A percentile compares a stretch with the other conserved stretches of the same genome.
phyloP scores from a whole-genome alignment of 345 rosid genomes.

The Acer saccharum region DNA sequence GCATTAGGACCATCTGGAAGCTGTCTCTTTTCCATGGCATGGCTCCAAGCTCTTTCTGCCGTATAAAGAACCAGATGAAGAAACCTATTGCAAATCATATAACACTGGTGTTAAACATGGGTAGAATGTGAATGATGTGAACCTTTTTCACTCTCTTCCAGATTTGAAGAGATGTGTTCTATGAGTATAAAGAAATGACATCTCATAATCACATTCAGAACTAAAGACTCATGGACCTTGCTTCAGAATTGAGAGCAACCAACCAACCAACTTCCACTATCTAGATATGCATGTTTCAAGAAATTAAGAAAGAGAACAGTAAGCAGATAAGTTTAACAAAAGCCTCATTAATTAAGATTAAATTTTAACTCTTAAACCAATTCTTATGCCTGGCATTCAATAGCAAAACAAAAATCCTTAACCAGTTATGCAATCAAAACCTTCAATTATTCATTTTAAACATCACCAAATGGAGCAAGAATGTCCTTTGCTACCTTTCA shows the following conservation, averaged over 20 bases:
- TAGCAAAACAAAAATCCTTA: too few species aligned
- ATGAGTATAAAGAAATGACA: neutral
- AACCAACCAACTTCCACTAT: slow-evolving; percentile 2
- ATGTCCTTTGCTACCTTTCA: neutral
- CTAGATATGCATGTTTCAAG: neutral
- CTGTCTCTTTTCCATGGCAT: slow-evolving; percentile 99
- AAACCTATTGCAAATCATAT: slow-evolving; percentile 56
- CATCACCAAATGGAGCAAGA: neutral
- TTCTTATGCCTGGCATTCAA: too few species aligned
- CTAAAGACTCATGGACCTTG: neutral
- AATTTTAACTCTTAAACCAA: neutral
- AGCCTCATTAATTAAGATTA: neutral
- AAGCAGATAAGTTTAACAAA: neutral
- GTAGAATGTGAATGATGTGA: neutral
- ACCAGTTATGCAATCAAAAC: neutral
- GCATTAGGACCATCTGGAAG: slow-evolving; percentile 94
- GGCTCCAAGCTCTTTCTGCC: slow-evolving; percentile 99
- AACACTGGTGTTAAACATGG: slow-evolving; percentile 14
- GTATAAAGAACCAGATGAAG: slow-evolving; percentile 87
- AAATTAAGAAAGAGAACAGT: neutral
- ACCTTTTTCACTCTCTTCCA: slow-evolving; percentile 7
- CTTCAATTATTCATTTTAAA: neutral
- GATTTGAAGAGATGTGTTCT: neutral
- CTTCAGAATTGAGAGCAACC: neutral
- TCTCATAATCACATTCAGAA: neutral